These are phyloP conservation scores for Annona cherimola DNA, from an alignment of 164 flowering plant genomes.

Conservation along the genomic window DNA sequence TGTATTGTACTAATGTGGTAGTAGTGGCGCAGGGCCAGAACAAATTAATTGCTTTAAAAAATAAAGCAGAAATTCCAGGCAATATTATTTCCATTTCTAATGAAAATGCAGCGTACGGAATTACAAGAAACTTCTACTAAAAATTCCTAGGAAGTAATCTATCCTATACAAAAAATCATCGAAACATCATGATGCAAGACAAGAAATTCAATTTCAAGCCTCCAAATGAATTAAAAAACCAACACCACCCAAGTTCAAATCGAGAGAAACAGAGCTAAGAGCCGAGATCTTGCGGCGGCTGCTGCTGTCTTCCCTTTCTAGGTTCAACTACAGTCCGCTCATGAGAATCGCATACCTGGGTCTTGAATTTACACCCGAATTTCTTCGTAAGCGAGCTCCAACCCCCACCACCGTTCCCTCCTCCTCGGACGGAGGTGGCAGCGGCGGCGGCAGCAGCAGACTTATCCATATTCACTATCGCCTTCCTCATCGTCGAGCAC, in stretches of 20 bases:
- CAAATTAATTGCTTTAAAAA: too few relatives aligned
- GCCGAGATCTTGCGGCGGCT: not conserved
- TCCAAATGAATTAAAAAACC: not conserved
- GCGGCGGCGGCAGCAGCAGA: slow-evolving; percentile 7
- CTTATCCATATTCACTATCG: slow-evolving; percentile 65
- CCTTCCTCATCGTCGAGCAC: slow-evolving; percentile 79
- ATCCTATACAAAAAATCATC: not conserved
- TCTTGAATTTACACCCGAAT: slow-evolving; percentile 91
- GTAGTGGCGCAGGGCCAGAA: too few relatives aligned
- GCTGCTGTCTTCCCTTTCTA: slow-evolving; percentile 20
- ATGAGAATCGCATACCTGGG: slow-evolving; percentile 95
- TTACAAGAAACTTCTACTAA: too few relatives aligned
- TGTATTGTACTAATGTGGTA: too few relatives aligned
- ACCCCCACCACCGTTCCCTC: slow-evolving; percentile 25
- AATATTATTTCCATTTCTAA: too few relatives aligned
- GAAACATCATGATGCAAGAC: not conserved
- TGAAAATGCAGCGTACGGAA: too few relatives aligned
- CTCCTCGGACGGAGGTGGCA: slow-evolving; percentile 25
- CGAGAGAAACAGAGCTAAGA: not conserved
- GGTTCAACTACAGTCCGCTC: slow-evolving; percentile 56
- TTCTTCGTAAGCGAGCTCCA: slow-evolving; percentile 42
- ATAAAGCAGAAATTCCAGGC: too few relatives aligned
- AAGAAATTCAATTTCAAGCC: not conserved
- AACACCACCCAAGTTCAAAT: not conserved
- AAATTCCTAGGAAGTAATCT: too few relatives aligned